Base-by-base conservation (phyloP, 345 rosid species). In the Syzygium jambos region DNA sequence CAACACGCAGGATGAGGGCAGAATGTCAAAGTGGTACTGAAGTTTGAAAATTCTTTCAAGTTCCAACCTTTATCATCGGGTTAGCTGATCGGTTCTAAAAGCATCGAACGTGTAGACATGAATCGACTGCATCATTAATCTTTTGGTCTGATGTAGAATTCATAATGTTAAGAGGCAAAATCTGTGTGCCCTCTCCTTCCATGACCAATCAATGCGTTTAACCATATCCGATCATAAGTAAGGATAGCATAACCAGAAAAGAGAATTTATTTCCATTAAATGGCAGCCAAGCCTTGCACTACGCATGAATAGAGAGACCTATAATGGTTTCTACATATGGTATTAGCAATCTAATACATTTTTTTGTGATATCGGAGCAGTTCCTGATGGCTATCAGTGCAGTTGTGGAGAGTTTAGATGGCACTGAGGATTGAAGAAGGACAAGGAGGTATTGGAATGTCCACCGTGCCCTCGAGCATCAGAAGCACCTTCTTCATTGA, bases 401-500 rank as follows among this genome's bases (percentile, higher is more conserved):
- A 30, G 41, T 4, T 7, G 22, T 65, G 78, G 78, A 30, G 41
- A 65, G 11, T 15, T 30, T 65, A 65, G 41, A 65, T 65, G 43
- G 78, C 78, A 65, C 78, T 15, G 78, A 65, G 19, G 38, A 65
- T 15, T 4, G 78, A 25, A 56, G 78, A 25, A 25, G 86, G 86
- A 63, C 57, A 29, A 13, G 86, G 83, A 65, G 84, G 89, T 10
- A 63, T 25, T 6, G 89, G 86, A 78, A 87, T 84, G 29, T 87
- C 65, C 84, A 68, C 30, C 27, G 86, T 84, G 41, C 89, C 89
- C 73, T 88, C 89, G 43, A 88, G 51, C 89, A 88, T 88, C 52
- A 65, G 52, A 51, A 88, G 84, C 65, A 88, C 89, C n/a, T 65
- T 51, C 68, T 73, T 88, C 73, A 88, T 46, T 11, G 89, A 68